These are phyloP conservation scores for Senecio squalidus DNA, from an alignment of 140 eudicot genomes.

Conservation along the genomic window DNA sequence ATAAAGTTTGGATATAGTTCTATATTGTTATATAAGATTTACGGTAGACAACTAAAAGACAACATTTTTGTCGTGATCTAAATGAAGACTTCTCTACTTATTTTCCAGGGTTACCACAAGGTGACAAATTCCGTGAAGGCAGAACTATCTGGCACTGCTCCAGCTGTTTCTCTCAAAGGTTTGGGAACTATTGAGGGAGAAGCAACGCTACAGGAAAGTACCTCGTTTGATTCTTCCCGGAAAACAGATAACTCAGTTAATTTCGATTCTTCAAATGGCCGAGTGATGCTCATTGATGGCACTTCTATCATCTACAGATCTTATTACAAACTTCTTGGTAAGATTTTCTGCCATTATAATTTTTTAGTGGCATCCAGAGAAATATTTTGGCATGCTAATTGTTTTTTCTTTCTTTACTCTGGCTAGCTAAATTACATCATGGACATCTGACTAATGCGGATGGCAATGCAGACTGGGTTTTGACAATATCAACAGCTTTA, in stretches of 20 bases:
- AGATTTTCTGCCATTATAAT: slow-evolving; percentile 5
- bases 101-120: slow-evolving; percentile 36
- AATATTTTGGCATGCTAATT: slow-evolving; percentile 3
- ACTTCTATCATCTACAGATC: slow-evolving; percentile 87
- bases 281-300: slow-evolving; percentile 98
- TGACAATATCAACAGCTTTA: slow-evolving; percentile 86
- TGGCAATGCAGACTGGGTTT: slow-evolving; percentile 98
- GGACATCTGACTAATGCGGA: slow-evolving; percentile 91
- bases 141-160: slow-evolving; percentile 27
- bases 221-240: slow-evolving; percentile 28
- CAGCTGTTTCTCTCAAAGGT: slow-evolving; percentile 26
- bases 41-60: background rate
- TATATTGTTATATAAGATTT: background rate
- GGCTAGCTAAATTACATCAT: slow-evolving; percentile 77
- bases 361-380: background rate
- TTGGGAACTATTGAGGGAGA: slow-evolving; percentile 31
- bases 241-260: slow-evolving; percentile 19
- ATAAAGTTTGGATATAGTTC: background rate
- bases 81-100: background rate
- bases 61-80: background rate
- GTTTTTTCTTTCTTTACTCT: slow-evolving; percentile 7
- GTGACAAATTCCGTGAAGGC: slow-evolving; percentile 25
- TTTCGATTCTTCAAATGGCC: slow-evolving; percentile 55
- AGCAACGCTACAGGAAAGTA: slow-evolving; percentile 19
- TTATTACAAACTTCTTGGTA: slow-evolving; percentile 91